Conservation (phyloP, 73 alveolate species). For the Symbiodinium pilosum region DNA sequence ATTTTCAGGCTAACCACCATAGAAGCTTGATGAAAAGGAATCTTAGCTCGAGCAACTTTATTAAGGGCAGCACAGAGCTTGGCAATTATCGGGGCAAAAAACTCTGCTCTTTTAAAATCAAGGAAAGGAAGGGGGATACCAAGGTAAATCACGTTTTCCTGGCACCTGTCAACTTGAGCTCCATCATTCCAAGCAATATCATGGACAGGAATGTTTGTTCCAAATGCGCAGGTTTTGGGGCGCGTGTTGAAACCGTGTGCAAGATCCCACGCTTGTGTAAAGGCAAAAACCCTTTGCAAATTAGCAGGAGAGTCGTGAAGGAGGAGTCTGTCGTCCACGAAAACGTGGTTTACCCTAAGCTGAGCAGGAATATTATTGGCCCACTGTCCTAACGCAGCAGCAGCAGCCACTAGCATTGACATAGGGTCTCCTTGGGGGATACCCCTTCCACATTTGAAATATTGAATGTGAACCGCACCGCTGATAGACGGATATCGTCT, state of each 20-base stretch:
- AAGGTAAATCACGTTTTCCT: not conserved
- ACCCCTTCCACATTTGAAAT: not conserved
- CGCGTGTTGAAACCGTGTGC: not conserved
- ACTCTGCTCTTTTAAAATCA: not conserved
- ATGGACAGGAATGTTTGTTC: not conserved
- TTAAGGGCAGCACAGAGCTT: not conserved
- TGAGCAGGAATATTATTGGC: not conserved
- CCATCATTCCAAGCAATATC: not conserved
- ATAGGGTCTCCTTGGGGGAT: not conserved
- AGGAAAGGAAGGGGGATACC: not conserved
- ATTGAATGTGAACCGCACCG: not conserved
- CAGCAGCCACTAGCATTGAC: not conserved
- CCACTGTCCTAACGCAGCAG: not conserved
- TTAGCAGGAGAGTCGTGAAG: too few species aligned
- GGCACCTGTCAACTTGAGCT: not conserved
- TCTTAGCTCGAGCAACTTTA: not conserved
- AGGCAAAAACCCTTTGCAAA: not conserved
- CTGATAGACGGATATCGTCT: not conserved
- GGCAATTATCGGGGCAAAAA: not conserved
- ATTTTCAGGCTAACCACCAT: not conserved
- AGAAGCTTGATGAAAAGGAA: not conserved
- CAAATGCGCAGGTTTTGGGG: not conserved
- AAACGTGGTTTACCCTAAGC: not conserved
- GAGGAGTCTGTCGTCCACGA: not conserved
- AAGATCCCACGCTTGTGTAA: not conserved